A percentile compares a stretch with the other conserved stretches of the same genome.
Conservation (phyloP, 768 basidiomycete genomes). For the Peribolospora baueri region DNA sequence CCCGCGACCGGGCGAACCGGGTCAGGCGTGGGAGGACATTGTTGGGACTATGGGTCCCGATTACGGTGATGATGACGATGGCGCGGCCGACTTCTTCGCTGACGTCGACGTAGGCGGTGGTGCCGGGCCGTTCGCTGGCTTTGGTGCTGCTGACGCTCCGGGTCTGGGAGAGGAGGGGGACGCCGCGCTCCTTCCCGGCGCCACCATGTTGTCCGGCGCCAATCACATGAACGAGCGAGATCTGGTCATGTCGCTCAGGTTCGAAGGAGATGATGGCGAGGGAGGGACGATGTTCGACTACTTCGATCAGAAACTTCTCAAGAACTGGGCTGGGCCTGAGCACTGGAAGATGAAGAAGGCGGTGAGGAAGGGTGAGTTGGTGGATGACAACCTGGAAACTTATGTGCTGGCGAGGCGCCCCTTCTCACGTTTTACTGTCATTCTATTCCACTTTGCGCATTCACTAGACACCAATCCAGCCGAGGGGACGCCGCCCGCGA, state of each 20-base stretch:
- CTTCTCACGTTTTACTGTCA: not conserved
- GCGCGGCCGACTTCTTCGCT: slow-evolving; percentile 15
- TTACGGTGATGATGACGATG: not conserved
- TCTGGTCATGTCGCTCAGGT: slow-evolving; percentile 63
- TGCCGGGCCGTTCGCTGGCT: not conserved
- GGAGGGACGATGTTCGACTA: slow-evolving; percentile 45
- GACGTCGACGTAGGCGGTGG: slow-evolving; percentile 8
- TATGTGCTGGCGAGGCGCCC: not conserved
- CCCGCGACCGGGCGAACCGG: no score
- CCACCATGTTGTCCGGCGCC: not conserved
- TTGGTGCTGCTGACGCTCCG: slow-evolving; percentile 2
- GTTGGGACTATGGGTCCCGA: slow-evolving; percentile 15
- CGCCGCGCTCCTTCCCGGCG: slow-evolving; percentile 12
- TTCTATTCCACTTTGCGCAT: slow-evolving; percentile 13
- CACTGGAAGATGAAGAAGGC: slow-evolving; percentile 67
- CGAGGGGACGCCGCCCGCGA: slow-evolving; percentile 15
- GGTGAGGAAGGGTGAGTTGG: slow-evolving; percentile 30
- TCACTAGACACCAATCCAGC: slow-evolving; percentile 8
- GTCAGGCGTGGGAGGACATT: slow-evolving; percentile 12
- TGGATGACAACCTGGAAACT: not conserved
- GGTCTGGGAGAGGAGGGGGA: slow-evolving; percentile 1
- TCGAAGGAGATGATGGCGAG: slow-evolving; percentile 33
- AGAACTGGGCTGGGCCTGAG: slow-evolving; percentile 97
- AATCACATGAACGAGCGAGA: slow-evolving; percentile 34
- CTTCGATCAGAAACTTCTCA: slow-evolving; percentile 62